Conservation (phyloP, 345 rosid genomes). For the Erysimum cheiranthoides region DNA sequence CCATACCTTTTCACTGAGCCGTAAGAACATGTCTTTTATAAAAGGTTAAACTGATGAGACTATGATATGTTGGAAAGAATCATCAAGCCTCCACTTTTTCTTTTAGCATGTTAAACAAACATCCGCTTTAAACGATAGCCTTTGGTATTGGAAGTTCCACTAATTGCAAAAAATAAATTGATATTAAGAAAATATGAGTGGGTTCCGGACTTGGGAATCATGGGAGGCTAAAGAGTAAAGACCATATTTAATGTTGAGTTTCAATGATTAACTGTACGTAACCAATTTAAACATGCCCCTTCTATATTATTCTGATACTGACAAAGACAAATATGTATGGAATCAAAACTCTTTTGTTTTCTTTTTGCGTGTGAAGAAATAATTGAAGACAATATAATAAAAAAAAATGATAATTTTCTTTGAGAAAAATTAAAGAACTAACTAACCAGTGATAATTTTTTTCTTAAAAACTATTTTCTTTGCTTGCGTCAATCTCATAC, state of each 20-base stretch:
- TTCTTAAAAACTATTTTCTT: too few relatives aligned
- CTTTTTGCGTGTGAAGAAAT: neutral
- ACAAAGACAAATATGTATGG: neutral
- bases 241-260: slow-evolving; percentile 15
- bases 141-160: slow-evolving; percentile 45
- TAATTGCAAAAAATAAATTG: slow-evolving; percentile 15
- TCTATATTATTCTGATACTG: neutral
- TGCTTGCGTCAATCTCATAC: too few relatives aligned
- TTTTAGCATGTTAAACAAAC: slow-evolving; percentile 28
- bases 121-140: slow-evolving; percentile 44
- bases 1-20: slow-evolving; percentile 39
- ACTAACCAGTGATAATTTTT: too few relatives aligned
- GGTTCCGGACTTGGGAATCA: slow-evolving; percentile 18
- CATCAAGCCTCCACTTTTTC: slow-evolving; percentile 29
- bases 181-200: slow-evolving; percentile 35
- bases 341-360: neutral
- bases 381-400: neutral
- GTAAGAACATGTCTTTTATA: slow-evolving; percentile 29
- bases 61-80: slow-evolving; percentile 32
- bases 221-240: neutral
- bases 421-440: too few relatives aligned
- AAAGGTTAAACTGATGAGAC: slow-evolving; percentile 15
- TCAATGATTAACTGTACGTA: slow-evolving; percentile 25
- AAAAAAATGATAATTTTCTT: too few relatives aligned
- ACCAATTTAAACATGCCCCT: neutral